phyloP scores from a whole-genome alignment of 2,329 filamentous ascomycete genomes.

The Sporothrix brasiliensis region DNA sequence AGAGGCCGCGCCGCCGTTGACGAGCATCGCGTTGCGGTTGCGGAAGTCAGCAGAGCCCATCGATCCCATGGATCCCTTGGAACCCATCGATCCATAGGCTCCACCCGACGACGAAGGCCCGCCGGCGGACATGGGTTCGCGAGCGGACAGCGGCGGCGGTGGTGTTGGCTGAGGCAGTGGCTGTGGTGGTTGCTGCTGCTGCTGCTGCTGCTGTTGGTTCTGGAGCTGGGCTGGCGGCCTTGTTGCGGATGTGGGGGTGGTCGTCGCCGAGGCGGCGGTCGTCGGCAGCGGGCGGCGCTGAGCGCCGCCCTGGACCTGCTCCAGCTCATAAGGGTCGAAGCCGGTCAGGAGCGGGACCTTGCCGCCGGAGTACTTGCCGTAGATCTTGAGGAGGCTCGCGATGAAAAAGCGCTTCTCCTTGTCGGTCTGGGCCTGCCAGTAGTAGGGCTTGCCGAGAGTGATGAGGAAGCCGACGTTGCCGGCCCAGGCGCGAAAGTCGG shows the following conservation, averaged over 20 bases:
- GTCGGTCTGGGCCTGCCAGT: slow-evolving; percentile 88
- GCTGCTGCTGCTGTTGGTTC: neutral
- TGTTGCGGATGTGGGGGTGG: slow-evolving; percentile 10
- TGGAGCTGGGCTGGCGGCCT: slow-evolving; percentile 24
- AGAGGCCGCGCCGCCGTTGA: slow-evolving; percentile 48
- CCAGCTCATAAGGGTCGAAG: slow-evolving; percentile 78
- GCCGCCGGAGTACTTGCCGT: slow-evolving; percentile 91
- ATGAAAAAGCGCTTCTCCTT: slow-evolving; percentile 99
- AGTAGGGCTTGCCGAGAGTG: slow-evolving; percentile 90
- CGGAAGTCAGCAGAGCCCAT: slow-evolving; percentile 32
- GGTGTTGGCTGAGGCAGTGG: slow-evolving; percentile 24
- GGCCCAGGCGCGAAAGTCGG: slow-evolving; percentile 73
- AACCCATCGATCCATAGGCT: slow-evolving; percentile 29
- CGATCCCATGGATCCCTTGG: slow-evolving; percentile 25
- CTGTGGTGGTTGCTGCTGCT: neutral
- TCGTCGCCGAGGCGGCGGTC: slow-evolving; percentile 30
- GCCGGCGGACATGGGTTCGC: slow-evolving; percentile 34
- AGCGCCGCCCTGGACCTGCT: slow-evolving; percentile 68
- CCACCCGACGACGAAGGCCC: slow-evolving; percentile 26
- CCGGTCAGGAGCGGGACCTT: slow-evolving; percentile 76
- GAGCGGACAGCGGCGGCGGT: slow-evolving; percentile 38
- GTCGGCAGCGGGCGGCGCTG: slow-evolving; percentile 46
- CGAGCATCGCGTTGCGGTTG: slow-evolving; percentile 39
- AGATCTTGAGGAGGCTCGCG: slow-evolving; percentile 93
- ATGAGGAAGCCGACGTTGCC: slow-evolving; percentile 83